Evolutionary conservation across 2,329 filamentous ascomycete genomes (phyloP), one percentile per base, ranked within the genome.

Genomic region (Hypoxylon rubiginosum): DNA sequence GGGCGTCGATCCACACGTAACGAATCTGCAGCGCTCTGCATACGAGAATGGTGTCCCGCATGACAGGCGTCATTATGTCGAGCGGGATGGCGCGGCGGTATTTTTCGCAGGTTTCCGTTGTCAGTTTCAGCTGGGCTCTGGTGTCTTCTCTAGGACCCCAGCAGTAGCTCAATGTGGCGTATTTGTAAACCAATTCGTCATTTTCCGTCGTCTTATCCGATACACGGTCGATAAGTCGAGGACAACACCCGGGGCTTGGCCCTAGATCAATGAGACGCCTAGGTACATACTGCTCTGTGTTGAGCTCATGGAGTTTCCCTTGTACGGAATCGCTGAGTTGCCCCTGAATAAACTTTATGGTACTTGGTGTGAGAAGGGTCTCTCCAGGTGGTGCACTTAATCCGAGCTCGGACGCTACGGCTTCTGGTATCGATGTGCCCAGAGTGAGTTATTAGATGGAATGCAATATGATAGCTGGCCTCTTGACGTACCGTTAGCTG

Each of bases 1-100:
- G 41, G 41, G 41, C 41, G 41, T 45, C 41, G 41, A 45, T 45
- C 41, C 41, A 45, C 17, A 45, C n/a, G 41, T 45, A 45, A 6
- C 41, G 41, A 21, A 21, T 45, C 15, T 21, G 41, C 10, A 45
- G 19, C n/a, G 41, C 41, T 21, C 41, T 45, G 41, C 41, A 45
- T 5, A 45, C 41, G 10, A 8, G 8, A 7, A 45, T n/a, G 41
- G 17, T 21, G 17, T 45, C 41, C 9, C 17, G 41, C 41, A 45
- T 45, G 17, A 45, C 17, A 15, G 41, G 41, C 41, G 41, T 45
- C 41, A 45, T 45, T 45, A 21, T 45, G 41, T 21, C 17, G 8
- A 45, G 41, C 17, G 41, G 41, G 41, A 45, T 45, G n/a, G 41
- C 41, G 17, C 19, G 41, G 41, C 15, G 41, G 41, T 45, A 45